These are phyloP conservation scores for Calycina herbarum DNA, from an alignment of 2,329 filamentous ascomycete genomes.

Conservation along the genomic window DNA sequence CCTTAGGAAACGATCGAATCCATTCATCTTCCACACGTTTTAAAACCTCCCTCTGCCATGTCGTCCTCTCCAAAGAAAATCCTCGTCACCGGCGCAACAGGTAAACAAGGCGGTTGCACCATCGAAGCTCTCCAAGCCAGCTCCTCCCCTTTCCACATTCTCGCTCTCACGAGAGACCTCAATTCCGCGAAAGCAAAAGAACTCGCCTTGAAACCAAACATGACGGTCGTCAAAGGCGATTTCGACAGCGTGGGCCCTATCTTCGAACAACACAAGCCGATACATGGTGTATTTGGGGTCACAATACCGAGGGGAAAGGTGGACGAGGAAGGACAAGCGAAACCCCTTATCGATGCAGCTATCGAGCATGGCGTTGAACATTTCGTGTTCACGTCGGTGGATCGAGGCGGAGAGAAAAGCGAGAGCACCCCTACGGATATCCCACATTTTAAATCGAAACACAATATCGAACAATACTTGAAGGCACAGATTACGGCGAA, in stretches of 20 bases:
- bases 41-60: not conserved
- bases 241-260: conserved; percentile 47
- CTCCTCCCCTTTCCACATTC: conserved; percentile 44
- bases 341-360: conserved; percentile 57
- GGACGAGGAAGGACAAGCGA: conserved; percentile 48
- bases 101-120: conserved; percentile 40
- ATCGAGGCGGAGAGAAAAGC: conserved; percentile 56
- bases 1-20: too few relatives aligned
- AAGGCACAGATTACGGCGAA: conserved; percentile 42
- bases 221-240: conserved; percentile 56
- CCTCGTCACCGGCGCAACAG: conserved; percentile 1
- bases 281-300: conserved; percentile 58
- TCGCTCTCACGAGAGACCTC: conserved; percentile 54
- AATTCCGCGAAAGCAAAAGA: conserved; percentile 46
- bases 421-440: conserved; percentile 49
- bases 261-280: conserved; percentile 45
- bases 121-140: conserved; percentile 33
- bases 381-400: conserved; percentile 65
- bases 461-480: conserved; percentile 56
- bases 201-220: conserved; percentile 44
- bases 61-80: not conserved
- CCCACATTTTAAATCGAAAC: conserved; percentile 56
- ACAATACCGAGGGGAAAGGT: conserved; percentile 37
- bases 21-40: too few relatives aligned
- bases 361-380: conserved; percentile 54